These are phyloP conservation scores for Tetraselmis chui DNA, from an alignment of 139 green algal genomes.

Conservation along the genomic window DNA sequence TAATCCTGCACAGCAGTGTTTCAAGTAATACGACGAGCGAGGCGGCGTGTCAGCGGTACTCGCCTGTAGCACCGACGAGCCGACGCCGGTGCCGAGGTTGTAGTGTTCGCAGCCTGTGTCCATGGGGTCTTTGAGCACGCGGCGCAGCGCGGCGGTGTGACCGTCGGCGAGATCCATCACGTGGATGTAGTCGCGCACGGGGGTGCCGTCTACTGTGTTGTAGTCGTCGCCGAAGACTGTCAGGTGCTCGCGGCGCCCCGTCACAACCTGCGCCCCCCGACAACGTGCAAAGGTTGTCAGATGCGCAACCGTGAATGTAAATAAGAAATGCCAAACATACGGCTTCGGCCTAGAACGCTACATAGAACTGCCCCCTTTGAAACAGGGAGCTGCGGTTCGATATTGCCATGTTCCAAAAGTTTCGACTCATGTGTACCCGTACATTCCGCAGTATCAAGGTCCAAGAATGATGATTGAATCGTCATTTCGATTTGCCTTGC, in stretches of 20 bases:
- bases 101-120: slow-evolving; percentile 64
- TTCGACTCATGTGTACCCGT: too few relatives aligned
- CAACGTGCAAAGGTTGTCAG: too few relatives aligned
- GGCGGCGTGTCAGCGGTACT: too few relatives aligned
- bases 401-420: too few relatives aligned
- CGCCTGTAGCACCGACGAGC: slow-evolving; percentile 5
- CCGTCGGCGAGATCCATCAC: slow-evolving; percentile 88
- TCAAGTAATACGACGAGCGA: slow-evolving; percentile 89
- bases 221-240: slow-evolving; percentile 95
- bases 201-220: slow-evolving; percentile 76
- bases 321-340: too few relatives aligned
- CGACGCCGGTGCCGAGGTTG: slow-evolving; percentile 88
- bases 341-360: too few relatives aligned
- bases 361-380: too few relatives aligned
- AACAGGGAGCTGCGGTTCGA: too few relatives aligned
- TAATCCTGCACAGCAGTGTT: slow-evolving; percentile 96
- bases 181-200: slow-evolving; percentile 97
- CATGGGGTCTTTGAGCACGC: slow-evolving; percentile 51
- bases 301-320: too few relatives aligned
- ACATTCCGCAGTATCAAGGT: too few relatives aligned
- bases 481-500: too few relatives aligned
- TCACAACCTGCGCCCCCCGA: slow-evolving; percentile 81
- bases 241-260: slow-evolving; percentile 74
- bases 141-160: slow-evolving; percentile 74
- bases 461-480: too few relatives aligned